phyloP scores from a whole-genome alignment of 129 eudicot species.

The Solidago caesia region DNA sequence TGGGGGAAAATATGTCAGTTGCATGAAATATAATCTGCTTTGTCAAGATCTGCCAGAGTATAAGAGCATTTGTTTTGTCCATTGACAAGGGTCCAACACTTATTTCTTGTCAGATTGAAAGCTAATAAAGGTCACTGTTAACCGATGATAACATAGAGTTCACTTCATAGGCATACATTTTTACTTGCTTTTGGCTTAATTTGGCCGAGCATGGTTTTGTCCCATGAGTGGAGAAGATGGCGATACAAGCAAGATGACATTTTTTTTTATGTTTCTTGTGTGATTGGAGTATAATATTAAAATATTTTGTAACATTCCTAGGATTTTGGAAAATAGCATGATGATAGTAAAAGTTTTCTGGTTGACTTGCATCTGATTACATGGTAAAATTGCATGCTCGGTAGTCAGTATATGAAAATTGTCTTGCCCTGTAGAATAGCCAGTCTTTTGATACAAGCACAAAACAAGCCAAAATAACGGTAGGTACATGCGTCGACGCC shows the following conservation, averaged over 20 bases:
- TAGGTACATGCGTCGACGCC: not conserved
- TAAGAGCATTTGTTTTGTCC: not conserved
- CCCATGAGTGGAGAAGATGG: not conserved
- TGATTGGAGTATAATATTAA: constrained; percentile 11
- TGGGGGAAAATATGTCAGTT: not conserved
- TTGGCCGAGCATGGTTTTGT: constrained; percentile 25
- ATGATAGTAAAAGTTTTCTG: not conserved
- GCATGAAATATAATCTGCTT: constrained; percentile 7
- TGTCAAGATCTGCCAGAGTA: not conserved
- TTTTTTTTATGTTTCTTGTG: not conserved
- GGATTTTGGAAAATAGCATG: not conserved
- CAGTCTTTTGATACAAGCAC: not conserved
- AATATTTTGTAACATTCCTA: not conserved
- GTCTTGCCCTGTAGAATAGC: not conserved
- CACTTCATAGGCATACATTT: not conserved
- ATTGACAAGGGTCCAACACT: not conserved
- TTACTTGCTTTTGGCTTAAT: constrained; percentile 1
- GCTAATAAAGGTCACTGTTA: constrained; percentile 20
- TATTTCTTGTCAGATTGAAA: constrained; percentile 14
- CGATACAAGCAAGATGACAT: not conserved
- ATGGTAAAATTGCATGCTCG: not conserved
- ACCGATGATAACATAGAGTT: constrained; percentile 18
- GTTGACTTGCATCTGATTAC: not conserved
- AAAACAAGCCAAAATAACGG: constrained; percentile 3
- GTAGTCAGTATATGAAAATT: not conserved